Percentiles rank a stretch among this genome's conserved stretches.
phyloP scores from a whole-genome alignment of 2,329 filamentous ascomycete genomes.

The Biscogniauxia sp. region DNA sequence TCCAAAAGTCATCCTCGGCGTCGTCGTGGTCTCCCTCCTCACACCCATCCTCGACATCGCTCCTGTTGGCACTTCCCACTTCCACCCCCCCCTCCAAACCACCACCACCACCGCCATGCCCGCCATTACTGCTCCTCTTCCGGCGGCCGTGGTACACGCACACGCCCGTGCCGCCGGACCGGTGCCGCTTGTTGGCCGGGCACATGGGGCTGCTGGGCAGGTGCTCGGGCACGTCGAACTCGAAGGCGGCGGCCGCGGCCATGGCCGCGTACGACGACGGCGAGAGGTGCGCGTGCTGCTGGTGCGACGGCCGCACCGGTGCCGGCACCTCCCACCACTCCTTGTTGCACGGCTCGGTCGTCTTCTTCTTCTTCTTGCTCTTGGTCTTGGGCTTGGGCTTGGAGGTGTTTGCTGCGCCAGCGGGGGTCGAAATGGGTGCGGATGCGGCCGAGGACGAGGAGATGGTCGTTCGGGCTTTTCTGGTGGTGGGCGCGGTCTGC shows the following conservation, averaged over 20 bases:
- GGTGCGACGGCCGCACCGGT: neutral
- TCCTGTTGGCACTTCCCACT: neutral
- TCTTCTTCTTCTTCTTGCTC: neutral
- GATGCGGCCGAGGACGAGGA: neutral
- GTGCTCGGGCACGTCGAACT: conserved; percentile 51
- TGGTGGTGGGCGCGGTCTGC: neutral
- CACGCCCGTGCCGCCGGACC: conserved; percentile 44
- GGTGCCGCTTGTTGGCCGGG: conserved; percentile 45
- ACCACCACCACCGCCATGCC: conserved; percentile 15
- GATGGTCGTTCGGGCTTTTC: neutral
- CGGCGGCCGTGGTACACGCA: conserved; percentile 50
- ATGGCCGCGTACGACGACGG: conserved; percentile 25
- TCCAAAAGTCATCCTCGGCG: conserved; percentile 10
- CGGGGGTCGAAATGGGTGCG: neutral
- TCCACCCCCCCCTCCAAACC: conserved; percentile 9
- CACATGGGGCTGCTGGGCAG: conserved; percentile 51
- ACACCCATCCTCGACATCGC: neutral
- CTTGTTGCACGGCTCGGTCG: conserved; percentile 14
- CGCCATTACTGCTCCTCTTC: conserved; percentile 13
- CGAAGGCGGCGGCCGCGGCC: conserved; percentile 33
- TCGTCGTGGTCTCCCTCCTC: too few species aligned
- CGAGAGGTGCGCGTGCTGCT: neutral
- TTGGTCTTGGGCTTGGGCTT: neutral
- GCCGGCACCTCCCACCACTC: conserved; percentile 34
- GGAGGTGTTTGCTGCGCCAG: too few species aligned